phyloP scores from a whole-genome alignment of 2,329 filamentous ascomycete genomes.

The Xylariaceae sp. region DNA sequence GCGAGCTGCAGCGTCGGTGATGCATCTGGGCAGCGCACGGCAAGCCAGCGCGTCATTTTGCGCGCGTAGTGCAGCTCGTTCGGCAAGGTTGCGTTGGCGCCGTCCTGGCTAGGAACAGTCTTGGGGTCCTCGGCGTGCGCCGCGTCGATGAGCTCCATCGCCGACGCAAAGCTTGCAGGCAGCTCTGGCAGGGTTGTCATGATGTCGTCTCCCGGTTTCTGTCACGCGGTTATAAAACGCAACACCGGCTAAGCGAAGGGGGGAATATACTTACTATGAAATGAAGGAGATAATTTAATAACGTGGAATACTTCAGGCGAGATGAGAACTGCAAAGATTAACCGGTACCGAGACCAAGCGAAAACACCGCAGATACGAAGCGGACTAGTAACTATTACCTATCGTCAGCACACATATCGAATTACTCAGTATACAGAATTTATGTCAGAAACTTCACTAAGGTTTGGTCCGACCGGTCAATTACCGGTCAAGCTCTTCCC shows the following conservation, averaged over 20 bases:
- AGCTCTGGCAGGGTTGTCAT: constrained; percentile 33
- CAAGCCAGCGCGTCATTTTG: constrained; percentile 73
- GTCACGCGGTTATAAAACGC: background rate
- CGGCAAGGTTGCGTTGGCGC: constrained; percentile 41
- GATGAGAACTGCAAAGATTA: background rate
- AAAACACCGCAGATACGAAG: no score
- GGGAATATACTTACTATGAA: no score
- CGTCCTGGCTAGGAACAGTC: constrained; percentile 40
- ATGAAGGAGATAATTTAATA: no score
- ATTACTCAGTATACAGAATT: no score
- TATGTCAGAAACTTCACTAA: no score
- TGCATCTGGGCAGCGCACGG: constrained; percentile 55
- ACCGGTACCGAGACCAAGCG: background rate
- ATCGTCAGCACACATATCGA: no score
- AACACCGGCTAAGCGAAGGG: no score
- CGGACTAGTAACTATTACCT: no score
- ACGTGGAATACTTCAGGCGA: background rate
- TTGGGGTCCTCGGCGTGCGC: constrained; percentile 67
- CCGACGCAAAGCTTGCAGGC: constrained; percentile 43
- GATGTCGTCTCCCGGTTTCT: background rate
- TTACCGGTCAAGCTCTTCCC: no score
- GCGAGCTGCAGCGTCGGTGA: constrained; percentile 67
- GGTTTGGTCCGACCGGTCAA: no score
- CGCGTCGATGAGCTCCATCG: constrained; percentile 66
- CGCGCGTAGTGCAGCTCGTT: constrained; percentile 81